Base-by-base conservation (phyloP, 176 grass and related monocot genomes). In the Carex kokanica region DNA sequence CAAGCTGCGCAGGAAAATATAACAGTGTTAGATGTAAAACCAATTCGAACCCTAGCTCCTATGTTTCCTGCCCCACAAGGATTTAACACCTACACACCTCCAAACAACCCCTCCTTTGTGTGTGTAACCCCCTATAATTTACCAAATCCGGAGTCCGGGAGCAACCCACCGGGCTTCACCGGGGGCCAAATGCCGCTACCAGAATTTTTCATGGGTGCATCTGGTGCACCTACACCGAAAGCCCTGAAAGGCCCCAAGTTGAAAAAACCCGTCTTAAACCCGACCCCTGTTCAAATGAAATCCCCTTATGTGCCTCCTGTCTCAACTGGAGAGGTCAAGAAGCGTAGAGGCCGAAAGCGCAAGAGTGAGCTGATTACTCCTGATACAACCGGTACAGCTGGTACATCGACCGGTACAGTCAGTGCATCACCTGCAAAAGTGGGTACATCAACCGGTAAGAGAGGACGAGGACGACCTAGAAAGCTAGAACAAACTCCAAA, bases 51-150 rank as follows among this genome's bases (percentile, higher is more conserved):
- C 57, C 84, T 97, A 80, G 85, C 91, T 69, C 94, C 94, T 29
- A 97, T 97, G 94, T 93, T 93, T 65, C 94, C 94, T 54, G 89
- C 91, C 1, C 74, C 91, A n/a, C 88, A 91, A 2, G 91, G 94
- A 34, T 62, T 91, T 27, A 83, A 90, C 86, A 90, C 89, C 54
- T 97, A 85, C 82, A 84, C 84, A 60, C 86, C 84, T 81, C 86
- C 90, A 57, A 90, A 88, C 80, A 86, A 86, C 45, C 79, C 91
- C 66, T 90, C 89, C 3, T 85, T 91, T 90, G 73, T 93, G 23
- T 94, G 91, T 85, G 79, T 97, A 20, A 87, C 94, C 32, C 91
- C 94, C 0, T 89, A 91, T 81, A 91, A 89, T 49, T n/a, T 61
- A 64, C 82, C 94, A 38, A 91, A 88, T 72, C 23, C 86, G n/a